Evolutionary conservation across 768 basidiomycete species (phyloP), one percentile per base, ranked within the genome.

Genomic region (Pisolithus marmoratus): DNA sequence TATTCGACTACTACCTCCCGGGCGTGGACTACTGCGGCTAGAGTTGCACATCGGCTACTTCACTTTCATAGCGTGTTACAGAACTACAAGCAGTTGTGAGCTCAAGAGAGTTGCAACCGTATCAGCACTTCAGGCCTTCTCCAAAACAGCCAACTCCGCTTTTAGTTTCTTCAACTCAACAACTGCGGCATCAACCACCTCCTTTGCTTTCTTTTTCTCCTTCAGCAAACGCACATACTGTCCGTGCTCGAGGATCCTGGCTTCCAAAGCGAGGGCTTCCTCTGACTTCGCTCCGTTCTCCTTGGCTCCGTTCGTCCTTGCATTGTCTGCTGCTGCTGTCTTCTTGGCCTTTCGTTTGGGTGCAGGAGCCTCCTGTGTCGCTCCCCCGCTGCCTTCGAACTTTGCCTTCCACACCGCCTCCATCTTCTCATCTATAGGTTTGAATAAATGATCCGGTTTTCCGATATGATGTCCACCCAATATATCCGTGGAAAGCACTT

Each of bases 391-490:
- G 8, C 95, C 95, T 3, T 87, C 87, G 60, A 94, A 99, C 66
- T 82, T 82, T 44, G 68, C 69, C 58, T 85, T 79, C 86, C 88
- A 98, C 6, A 80, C 77, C 27, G 92, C 86, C 23, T 84, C 85
- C 85, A 85, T 87, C 63, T 81, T 85, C 61, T 95, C 90, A 53
- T 96, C 92, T 54, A 99, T 96, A 67, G 83, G 86, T 72, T 87
- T 90, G 76, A 99, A 99, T 55, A 99, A 70, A 69, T 97, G 87
- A 43, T 81, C 90, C 4, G 96, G 90, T 53, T 78, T 82, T 45
- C 91, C 90, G 50, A 98, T 84, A 23, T 70, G 75, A 70, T 99
- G 95, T 0, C 92, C 92, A 0, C 82, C 80, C 40, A 97, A 78
- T 54, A 99, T 84, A 65, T 98, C 96, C 58, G 81, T 83, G 5